These are phyloP conservation scores for Hymenoscyphus occultus DNA, from an alignment of 2,329 filamentous ascomycete genomes.

Conservation along the genomic window DNA sequence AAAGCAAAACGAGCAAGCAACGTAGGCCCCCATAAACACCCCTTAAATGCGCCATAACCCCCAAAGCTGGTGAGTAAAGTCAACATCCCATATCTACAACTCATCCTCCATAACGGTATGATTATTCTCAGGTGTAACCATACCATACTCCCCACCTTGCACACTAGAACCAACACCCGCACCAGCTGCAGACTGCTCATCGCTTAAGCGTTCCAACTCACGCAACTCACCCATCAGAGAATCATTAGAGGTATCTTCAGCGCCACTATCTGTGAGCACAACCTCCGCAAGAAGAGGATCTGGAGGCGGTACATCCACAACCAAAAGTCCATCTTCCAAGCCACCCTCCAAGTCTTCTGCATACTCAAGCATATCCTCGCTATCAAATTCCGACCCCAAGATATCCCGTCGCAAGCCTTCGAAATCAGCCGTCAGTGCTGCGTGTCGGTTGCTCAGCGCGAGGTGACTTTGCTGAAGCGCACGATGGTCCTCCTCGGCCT, in stretches of 20 bases:
- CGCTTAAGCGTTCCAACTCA: constrained; percentile 11
- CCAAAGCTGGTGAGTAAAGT: too few species aligned
- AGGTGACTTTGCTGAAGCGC: constrained; percentile 9
- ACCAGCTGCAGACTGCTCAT: constrained; percentile 36
- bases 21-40: too few species aligned
- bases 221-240: background rate
- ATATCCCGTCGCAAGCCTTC: constrained; percentile 20
- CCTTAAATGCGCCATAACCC: too few species aligned
- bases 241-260: constrained; percentile 25
- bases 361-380: constrained; percentile 4
- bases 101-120: constrained; percentile 3
- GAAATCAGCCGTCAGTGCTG: constrained; percentile 10
- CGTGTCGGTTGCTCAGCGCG: constrained; percentile 10
- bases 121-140: constrained; percentile 39
- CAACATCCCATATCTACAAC: background rate
- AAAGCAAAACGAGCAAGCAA: too few species aligned
- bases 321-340: constrained; percentile 12
- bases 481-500: constrained; percentile 7
- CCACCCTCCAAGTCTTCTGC: constrained; percentile 1
- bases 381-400: constrained; percentile 20
- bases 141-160: constrained; percentile 33
- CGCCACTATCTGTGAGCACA: constrained; percentile 23
- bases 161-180: constrained; percentile 38
- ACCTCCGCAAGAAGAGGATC: constrained; percentile 26
- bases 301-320: constrained; percentile 19